Conservation (phyloP, 768 basidiomycete genomes). For the Boletus sp. region DNA sequence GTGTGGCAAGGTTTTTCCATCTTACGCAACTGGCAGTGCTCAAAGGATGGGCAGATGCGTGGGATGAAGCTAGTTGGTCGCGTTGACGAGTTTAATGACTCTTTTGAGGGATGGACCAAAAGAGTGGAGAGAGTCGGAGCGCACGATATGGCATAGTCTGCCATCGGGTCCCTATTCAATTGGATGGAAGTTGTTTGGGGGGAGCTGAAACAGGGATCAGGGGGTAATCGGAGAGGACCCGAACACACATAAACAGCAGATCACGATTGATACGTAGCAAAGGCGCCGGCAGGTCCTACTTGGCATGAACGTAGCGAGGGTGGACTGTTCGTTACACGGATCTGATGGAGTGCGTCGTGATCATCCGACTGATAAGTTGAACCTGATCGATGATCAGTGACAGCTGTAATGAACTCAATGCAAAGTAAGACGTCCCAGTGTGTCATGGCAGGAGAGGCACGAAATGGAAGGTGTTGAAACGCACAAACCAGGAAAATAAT, state of each 20-base stretch:
- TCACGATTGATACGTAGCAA: slow-evolving; percentile 1
- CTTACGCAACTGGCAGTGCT: slow-evolving; percentile 6
- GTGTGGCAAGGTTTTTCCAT: not conserved
- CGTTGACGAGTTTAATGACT: not conserved
- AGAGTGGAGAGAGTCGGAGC: not conserved
- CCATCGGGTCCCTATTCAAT: not conserved
- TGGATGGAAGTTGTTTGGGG: not conserved
- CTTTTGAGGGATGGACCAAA: not conserved
- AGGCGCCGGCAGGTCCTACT: not conserved
- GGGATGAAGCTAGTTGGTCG: not conserved
- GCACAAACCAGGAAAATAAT: not conserved
- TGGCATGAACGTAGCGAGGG: not conserved
- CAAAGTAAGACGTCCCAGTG: slow-evolving; percentile 1
- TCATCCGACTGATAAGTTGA: not conserved
- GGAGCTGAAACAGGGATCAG: slow-evolving; percentile 17
- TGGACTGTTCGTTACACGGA: not conserved
- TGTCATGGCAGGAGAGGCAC: not conserved
- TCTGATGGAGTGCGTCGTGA: not conserved
- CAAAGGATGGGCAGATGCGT: not conserved
- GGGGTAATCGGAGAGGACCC: not conserved
- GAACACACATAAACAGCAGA: not conserved
- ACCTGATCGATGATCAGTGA: not conserved
- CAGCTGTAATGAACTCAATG: not conserved
- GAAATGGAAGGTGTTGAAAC: not conserved
- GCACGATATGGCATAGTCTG: not conserved